Percentiles rank a stretch among this genome's conserved stretches.
Conservation (phyloP, 2,329 filamentous ascomycete genomes). For the Aaosphaeria pasadenensis region DNA sequence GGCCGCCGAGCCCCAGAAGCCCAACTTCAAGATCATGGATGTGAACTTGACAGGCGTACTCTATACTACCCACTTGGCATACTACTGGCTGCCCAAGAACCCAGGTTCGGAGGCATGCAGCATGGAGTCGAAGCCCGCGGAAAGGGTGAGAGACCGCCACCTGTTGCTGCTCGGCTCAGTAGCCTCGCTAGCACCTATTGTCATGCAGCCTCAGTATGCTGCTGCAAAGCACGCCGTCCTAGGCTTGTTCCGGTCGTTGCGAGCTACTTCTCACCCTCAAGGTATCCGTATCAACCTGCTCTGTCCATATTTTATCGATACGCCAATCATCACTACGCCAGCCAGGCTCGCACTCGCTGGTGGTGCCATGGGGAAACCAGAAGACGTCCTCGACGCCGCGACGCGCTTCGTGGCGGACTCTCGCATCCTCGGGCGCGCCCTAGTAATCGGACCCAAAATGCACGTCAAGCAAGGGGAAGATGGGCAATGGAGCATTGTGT, state of each 20-base stretch:
- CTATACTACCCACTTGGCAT: conserved; percentile 64
- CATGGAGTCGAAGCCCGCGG: conserved; percentile 25
- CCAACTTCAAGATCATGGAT: conserved; percentile 54
- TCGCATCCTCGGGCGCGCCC: conserved; percentile 53
- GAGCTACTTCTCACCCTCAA: conserved; percentile 46
- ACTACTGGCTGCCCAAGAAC: conserved; percentile 57
- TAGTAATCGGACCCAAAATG: conserved; percentile 58
- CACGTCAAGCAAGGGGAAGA: conserved; percentile 43
- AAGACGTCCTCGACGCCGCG: conserved; percentile 63
- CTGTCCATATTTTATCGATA: conserved; percentile 66
- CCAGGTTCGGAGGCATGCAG: conserved; percentile 40
- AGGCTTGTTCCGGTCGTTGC: conserved; percentile 61
- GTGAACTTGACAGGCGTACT: conserved; percentile 64
- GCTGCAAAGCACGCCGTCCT: conserved; percentile 65
- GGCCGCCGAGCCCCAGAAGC: conserved; percentile 46
- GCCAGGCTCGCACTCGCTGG: conserved; percentile 57
- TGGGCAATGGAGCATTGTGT: conserved; percentile 28
- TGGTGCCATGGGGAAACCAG: conserved; percentile 49
- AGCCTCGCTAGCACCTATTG: conserved; percentile 49
- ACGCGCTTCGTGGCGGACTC: conserved; percentile 61
- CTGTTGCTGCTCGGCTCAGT: conserved; percentile 63
- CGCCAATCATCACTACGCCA: conserved; percentile 52
- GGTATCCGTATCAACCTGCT: conserved; percentile 64
- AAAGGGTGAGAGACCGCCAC: conserved; percentile 51
- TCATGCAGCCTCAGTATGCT: conserved; percentile 52